Conservation (phyloP, 208 protist genomes). For the Wallacemonas sp. region DNA sequence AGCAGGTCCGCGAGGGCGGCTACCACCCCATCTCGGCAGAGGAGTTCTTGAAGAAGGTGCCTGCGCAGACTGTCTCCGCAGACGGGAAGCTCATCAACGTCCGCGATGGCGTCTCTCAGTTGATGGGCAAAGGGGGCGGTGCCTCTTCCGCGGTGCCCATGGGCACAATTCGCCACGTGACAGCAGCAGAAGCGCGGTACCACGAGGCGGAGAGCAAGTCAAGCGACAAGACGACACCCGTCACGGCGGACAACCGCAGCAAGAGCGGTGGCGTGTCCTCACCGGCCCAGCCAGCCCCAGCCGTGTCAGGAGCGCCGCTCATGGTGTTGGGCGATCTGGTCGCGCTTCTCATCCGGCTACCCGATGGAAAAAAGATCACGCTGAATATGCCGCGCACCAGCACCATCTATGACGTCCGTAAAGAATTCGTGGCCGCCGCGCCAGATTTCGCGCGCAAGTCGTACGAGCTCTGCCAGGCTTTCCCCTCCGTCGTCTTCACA, state of each 20-base stretch:
- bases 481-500: conserved; percentile 49
- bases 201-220: neutral
- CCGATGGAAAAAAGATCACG: conserved; percentile 57
- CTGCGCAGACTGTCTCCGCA: conserved; percentile 59
- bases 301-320: neutral
- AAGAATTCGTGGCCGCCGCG: conserved; percentile 50
- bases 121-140: conserved; percentile 33
- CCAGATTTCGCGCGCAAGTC: conserved; percentile 35
- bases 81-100: conserved; percentile 74
- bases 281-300: too few species aligned
- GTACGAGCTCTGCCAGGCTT: conserved; percentile 84
- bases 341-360: conserved; percentile 69
- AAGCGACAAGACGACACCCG: neutral
- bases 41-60: conserved; percentile 72
- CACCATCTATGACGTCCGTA: conserved; percentile 67
- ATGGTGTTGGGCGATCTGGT: conserved; percentile 36
- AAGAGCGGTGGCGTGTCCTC: too few species aligned
- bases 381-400: conserved; percentile 45
- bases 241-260: neutral
- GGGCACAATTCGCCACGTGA: conserved; percentile 46
- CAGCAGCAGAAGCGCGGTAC: conserved; percentile 40
- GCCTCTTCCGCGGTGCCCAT: neutral
- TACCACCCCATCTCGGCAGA: conserved; percentile 33
- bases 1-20: conserved; percentile 17
- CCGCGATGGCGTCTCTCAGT: conserved; percentile 43